Evolutionary conservation across 805 yeast genomes (phyloP).

Genomic region (Lachancea waltii): DNA sequence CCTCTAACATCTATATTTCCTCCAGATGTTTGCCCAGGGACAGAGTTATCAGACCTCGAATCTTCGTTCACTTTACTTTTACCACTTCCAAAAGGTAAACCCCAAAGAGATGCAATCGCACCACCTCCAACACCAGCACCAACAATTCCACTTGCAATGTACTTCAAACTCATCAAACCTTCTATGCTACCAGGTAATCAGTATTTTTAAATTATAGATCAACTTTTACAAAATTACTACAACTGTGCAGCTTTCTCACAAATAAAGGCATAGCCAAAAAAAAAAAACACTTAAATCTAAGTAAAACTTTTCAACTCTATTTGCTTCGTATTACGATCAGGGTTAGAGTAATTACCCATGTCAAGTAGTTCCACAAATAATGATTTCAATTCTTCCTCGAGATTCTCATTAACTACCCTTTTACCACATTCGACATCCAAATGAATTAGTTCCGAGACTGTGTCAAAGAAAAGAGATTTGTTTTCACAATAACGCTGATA

Average conservation of each 20-base stretch:
- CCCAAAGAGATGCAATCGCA: constrained; percentile 33
- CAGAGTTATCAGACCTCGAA: neutral
- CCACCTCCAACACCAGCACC: constrained; percentile 31
- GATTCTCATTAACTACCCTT: too few species aligned
- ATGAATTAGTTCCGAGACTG: too few species aligned
- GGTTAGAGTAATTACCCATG: too few species aligned
- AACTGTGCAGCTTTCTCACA: neutral
- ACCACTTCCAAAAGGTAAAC: constrained; percentile 10
- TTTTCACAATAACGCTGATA: too few species aligned
- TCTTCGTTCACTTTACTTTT: neutral
- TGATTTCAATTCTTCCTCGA: too few species aligned
- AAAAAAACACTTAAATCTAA: neutral
- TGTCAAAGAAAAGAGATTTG: too few species aligned
- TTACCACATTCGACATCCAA: too few species aligned
- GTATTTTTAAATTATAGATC: too few species aligned
- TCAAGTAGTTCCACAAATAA: too few species aligned
- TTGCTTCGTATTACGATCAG: too few species aligned
- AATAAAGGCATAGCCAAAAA: too few species aligned
- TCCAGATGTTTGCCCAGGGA: neutral
- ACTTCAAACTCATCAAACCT: constrained; percentile 22
- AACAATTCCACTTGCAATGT: constrained; percentile 22
- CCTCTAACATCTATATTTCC: constrained; percentile 16
- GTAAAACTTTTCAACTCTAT: neutral
- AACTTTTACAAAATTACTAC: neutral
- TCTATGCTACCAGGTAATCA: neutral